A percentile compares a stretch with the other conserved stretches of the same genome.
These are phyloP conservation scores for Kwoniella dendrophila DNA, from an alignment of 768 basidiomycete genomes.

Conservation along the genomic window DNA sequence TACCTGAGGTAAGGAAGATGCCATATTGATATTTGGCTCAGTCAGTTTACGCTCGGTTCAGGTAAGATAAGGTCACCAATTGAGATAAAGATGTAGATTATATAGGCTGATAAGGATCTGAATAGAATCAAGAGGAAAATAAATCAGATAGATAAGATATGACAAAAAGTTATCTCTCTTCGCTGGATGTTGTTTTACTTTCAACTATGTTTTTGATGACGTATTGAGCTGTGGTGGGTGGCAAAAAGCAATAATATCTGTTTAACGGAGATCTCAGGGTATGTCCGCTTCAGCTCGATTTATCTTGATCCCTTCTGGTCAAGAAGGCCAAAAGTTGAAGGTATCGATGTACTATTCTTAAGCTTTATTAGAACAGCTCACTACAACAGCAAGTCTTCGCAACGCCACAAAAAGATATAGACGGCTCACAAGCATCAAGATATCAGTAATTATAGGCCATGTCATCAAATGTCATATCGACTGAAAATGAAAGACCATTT, in stretches of 20 bases:
- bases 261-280: neutral
- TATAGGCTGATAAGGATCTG: too few relatives aligned
- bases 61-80: neutral
- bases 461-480: too few relatives aligned
- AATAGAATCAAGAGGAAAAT: neutral
- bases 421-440: too few relatives aligned
- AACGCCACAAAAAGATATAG: neutral
- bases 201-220: conserved; percentile 6
- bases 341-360: neutral
- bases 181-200: neutral
- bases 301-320: neutral
- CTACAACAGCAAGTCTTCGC: neutral
- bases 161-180: too few relatives aligned
- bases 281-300: neutral
- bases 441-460: too few relatives aligned
- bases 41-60: neutral
- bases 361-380: neutral
- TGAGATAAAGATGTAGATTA: neutral
- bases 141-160: neutral
- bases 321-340: neutral
- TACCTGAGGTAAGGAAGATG: conserved; percentile 40
- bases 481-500: too few relatives aligned
- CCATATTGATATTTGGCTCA: conserved; percentile 30
- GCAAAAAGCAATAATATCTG: neutral
- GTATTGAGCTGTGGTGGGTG: conserved; percentile 14